Base-by-base conservation (phyloP, 202 grass and related monocot species). In the Schoenoplectus triqueter region DNA sequence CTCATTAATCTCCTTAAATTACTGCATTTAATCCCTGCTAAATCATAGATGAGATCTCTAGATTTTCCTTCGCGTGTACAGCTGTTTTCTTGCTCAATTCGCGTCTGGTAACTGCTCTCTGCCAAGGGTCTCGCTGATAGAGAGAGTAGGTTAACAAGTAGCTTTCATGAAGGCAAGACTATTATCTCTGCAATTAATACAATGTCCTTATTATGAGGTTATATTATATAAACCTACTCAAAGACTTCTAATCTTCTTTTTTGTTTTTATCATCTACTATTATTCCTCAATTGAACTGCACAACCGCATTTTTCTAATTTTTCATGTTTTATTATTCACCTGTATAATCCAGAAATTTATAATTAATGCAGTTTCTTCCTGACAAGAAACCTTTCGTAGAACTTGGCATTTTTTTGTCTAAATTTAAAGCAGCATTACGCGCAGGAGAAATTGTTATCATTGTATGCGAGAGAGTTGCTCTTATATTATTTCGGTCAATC, bases 151-250 rank as follows among this genome's bases (percentile, higher is more conserved):
- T 86, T 31, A 86, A 75, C 44, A 11, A 60, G 92, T 89, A 50
- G 84, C 88, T 94, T 91, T 88, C 86, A 40, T 88, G 78, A 89
- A 86, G 80, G 73, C 83, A 81, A 88, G 89, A 79, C 60, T 88
- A 71, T 80, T 63, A 85, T 84, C 85, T 83, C 45, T 39, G 9
- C 46, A 76, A 60, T 80, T 19, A 61, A 54, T 44, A 55, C 64
- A 44, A 66, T 55, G 54, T 46, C 74, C 10, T 80, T 62, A 84
- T 78, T 49, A 79, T 68, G 14, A 65, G n/a, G 48, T 19, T 69
- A 31, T 31, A 31, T 31, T 31, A 31, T 31, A 10, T 59, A 41
- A 14, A 66, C 80, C 80, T 39, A 69, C 20, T 21, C n/a, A 31
- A 77, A 51, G 15, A 83, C 17, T 78, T 78, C 5, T 62, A 18